Percentiles rank a stretch among this genome's conserved stretches.
These are phyloP conservation scores for Mucor velutinosus DNA, from an alignment of 371 early-diverging fungal species.

Conservation along the genomic window DNA sequence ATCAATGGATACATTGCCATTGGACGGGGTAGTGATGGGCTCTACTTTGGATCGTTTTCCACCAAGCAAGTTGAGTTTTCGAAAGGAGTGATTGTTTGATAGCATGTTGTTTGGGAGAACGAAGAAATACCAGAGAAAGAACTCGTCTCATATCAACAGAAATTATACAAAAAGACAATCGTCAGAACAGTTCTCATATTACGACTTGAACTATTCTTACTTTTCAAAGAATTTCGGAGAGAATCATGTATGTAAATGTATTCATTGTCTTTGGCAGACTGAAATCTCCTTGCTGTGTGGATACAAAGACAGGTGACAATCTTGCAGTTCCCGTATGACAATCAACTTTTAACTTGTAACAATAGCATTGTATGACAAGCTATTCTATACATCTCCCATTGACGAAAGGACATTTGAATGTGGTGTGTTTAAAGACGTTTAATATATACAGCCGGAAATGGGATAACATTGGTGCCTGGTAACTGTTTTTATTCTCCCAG, in stretches of 20 bases:
- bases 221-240: slow-evolving; percentile 5
- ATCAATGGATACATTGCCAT: slow-evolving; percentile 19
- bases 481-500: neutral
- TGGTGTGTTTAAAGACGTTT: neutral
- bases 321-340: neutral
- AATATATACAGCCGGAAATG: neutral
- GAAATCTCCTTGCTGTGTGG: neutral
- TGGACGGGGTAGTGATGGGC: neutral
- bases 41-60: slow-evolving; percentile 17
- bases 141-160: neutral
- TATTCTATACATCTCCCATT: neutral
- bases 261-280: neutral
- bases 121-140: neutral
- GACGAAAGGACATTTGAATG: neutral
- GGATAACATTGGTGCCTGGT: neutral
- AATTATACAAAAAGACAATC: neutral
- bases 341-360: neutral
- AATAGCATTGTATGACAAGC: neutral
- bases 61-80: slow-evolving; percentile 13
- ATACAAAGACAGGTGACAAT: neutral
- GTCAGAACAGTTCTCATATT: slow-evolving; percentile 5
- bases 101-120: neutral
- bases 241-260: neutral
- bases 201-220: slow-evolving; percentile 5
- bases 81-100: slow-evolving; percentile 11